Evolutionary conservation across 1,139 yeast species (phyloP), one percentile per base, ranked within the genome.

Genomic region (Citeromyces siamensis): DNA sequence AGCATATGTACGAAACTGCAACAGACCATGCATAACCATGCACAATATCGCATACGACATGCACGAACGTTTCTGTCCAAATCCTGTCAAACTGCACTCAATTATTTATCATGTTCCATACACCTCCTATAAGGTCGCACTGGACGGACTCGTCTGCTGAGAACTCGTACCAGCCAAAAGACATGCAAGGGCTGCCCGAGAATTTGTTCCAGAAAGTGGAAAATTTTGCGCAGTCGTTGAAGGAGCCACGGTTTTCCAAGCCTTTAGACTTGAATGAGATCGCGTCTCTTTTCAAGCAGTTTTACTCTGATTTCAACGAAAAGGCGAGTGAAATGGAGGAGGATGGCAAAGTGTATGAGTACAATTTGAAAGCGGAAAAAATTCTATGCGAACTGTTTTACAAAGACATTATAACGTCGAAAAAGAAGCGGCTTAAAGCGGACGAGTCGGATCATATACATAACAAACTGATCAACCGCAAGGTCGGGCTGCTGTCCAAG

Each of bases 191-290:
- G 23, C 7, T 21, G 7, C 23, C 23, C 7, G 19, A 17, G n/a
- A 18, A n/a, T 14, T 36, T 37, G 2, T 14, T 12, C 4, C 18
- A 45, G 22, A 42, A 48, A 31, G 51, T 69, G 20, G 69, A 66
- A 31, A 41, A 47, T 9, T 75, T 75, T 46, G 52, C 71, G 16
- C 55, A 55, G 34, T 73, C 68, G 37, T 53, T 75, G 28, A 70
- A 67, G 44, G 72, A 68, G 43, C 82, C 82, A 2, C 64, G 66
- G 43, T 74, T 73, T 44, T 54, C 61, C 22, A 62, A 63, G 35
- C 81, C 82, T 0, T 51, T 75, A 38, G 63, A 67, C 3, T 65
- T 71, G 10, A 58, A 61, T 33, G 77, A 74, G 42, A 57, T 75
- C 27, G 60, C 77, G 1, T 56, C 59, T 18, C 48, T 75, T 26